Evolutionary conservation across 345 rosid species (phyloP).

Genomic region (Aquilaria sinensis): DNA sequence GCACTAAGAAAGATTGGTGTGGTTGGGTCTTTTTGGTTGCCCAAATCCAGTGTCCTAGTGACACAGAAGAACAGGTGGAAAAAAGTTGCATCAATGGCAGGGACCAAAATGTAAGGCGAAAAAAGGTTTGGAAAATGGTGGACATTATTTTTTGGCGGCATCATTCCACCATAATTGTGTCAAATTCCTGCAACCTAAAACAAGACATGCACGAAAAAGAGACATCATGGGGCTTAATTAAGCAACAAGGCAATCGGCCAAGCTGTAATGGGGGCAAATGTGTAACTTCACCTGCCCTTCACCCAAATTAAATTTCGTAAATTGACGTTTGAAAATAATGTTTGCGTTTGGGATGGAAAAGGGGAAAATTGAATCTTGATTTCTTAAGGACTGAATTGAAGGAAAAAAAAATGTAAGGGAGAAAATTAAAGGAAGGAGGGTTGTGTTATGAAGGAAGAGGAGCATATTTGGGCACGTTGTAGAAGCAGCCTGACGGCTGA

Average conservation of each 20-base stretch:
- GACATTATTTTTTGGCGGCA: slow-evolving; percentile 3
- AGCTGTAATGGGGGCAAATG: not conserved
- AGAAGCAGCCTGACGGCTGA: too few relatives aligned
- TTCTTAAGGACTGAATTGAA: too few relatives aligned
- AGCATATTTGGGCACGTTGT: too few relatives aligned
- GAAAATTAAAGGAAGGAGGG: too few relatives aligned
- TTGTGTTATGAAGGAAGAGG: too few relatives aligned
- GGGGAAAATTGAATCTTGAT: too few relatives aligned
- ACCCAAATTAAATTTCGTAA: not conserved
- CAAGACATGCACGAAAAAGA: slow-evolving; percentile 13
- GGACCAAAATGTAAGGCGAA: not conserved
- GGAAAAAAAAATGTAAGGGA: too few relatives aligned
- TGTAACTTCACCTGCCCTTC: not conserved
- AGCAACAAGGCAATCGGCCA: not conserved
- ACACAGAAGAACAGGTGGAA: not conserved
- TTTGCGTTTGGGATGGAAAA: too few relatives aligned
- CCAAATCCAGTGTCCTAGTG: slow-evolving; percentile 5
- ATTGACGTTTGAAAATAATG: not conserved
- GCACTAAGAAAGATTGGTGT: slow-evolving; percentile 16
- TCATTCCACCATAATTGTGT: slow-evolving; percentile 30
- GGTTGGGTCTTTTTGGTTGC: slow-evolving; percentile 8
- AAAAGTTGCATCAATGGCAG: not conserved
- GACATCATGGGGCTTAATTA: not conserved
- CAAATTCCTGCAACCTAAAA: slow-evolving; percentile 11
- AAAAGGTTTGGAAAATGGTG: not conserved